Percentiles rank a stretch among this genome's conserved stretches.
Evolutionary conservation across 2,329 filamentous ascomycete genomes (phyloP).

Genomic region (Trichophyton rubrum): DNA sequence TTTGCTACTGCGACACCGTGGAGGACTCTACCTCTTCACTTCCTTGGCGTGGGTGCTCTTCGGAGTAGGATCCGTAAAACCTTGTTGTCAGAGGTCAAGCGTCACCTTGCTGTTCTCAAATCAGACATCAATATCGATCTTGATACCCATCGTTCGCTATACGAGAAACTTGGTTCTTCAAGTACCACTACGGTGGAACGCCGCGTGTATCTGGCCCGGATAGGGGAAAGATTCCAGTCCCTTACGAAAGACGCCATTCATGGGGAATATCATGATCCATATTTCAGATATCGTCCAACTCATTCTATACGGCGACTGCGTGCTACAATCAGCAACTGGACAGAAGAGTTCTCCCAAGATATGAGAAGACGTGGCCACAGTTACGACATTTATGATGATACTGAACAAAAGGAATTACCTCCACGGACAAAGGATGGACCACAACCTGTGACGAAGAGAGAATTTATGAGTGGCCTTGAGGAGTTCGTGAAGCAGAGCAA

Average conservation of each 20-base stretch:
- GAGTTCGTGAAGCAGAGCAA: constrained; percentile 12
- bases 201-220: constrained; percentile 14
- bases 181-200: constrained; percentile 15
- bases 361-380: constrained; percentile 17
- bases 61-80: constrained; percentile 23
- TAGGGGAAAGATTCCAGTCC: constrained; percentile 15
- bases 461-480: constrained; percentile 11
- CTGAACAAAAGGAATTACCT: not conserved
- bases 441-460: constrained; percentile 11
- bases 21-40: constrained; percentile 15
- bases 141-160: constrained; percentile 21
- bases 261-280: constrained; percentile 17
- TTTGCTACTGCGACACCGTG: constrained; percentile 22
- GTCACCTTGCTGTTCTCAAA: constrained; percentile 27
- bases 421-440: constrained; percentile 11
- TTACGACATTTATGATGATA: constrained; percentile 14
- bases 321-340: constrained; percentile 15
- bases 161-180: constrained; percentile 18
- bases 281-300: constrained; percentile 14
- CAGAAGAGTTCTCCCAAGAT: constrained; percentile 15
- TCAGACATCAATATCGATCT: constrained; percentile 23
- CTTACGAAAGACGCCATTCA: constrained; percentile 17
- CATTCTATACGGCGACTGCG: constrained; percentile 14
- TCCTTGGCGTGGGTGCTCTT: constrained; percentile 23
- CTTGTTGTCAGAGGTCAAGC: constrained; percentile 23